phyloP scores from a whole-genome alignment of 176 grass and related monocot genomes.

The Triticum timopheevii region DNA sequence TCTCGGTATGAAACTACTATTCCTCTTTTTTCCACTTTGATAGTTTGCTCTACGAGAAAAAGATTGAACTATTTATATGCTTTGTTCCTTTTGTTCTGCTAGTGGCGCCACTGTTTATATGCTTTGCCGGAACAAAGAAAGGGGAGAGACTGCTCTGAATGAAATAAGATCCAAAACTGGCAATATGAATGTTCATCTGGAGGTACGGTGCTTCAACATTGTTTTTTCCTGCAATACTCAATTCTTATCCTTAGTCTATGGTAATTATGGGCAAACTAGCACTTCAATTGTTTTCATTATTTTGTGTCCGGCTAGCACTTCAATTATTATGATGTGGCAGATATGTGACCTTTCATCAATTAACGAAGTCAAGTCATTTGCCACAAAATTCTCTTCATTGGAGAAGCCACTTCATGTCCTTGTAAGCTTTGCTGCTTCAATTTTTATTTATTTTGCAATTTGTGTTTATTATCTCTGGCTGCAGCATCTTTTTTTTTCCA shows the following conservation, averaged over 20 bases:
- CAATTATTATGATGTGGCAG: conserved; percentile 20
- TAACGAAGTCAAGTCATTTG: conserved; percentile 72
- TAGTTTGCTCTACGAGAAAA: neutral
- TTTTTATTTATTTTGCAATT: neutral
- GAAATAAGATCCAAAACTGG: conserved; percentile 79
- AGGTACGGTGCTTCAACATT: conserved; percentile 43
- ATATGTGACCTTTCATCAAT: conserved; percentile 93
- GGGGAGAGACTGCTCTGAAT: conserved; percentile 69
- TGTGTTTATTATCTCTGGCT: neutral
- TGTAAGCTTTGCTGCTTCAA: conserved; percentile 43
- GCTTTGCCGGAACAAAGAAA: conserved; percentile 90
- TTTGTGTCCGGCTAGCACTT: neutral
- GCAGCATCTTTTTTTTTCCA: neutral
- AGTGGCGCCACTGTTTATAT: conserved; percentile 96
- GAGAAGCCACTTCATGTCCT: conserved; percentile 80
- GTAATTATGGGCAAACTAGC: neutral
- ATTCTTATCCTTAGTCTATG: neutral
- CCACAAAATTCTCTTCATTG: conserved; percentile 64
- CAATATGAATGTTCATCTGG: conserved; percentile 75
- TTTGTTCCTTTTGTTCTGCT: conserved; percentile 29
- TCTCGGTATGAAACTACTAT: conserved; percentile 54
- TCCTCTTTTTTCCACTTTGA: neutral
- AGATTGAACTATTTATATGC: neutral
- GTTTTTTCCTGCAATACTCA: neutral
- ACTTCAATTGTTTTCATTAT: neutral